phyloP scores from a whole-genome alignment of 208 protist species.

The Phytomonas sp. region DNA sequence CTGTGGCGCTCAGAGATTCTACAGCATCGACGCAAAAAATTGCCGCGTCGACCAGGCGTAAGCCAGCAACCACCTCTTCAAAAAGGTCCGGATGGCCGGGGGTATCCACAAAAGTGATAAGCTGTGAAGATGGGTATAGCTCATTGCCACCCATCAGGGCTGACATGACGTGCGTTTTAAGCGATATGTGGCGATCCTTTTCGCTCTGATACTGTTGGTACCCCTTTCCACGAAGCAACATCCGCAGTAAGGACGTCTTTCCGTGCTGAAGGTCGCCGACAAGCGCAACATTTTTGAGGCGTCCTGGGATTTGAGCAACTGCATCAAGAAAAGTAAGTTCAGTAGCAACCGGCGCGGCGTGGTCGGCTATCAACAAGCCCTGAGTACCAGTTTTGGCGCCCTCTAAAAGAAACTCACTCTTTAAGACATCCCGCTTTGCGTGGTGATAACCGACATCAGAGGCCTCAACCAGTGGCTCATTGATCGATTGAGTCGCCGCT shows the following conservation, averaged over 20 bases:
- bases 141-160: slow-evolving; percentile 29
- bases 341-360: neutral
- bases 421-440: neutral
- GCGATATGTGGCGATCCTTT: slow-evolving; percentile 43
- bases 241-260: slow-evolving; percentile 95
- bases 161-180: slow-evolving; percentile 66
- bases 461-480: slow-evolving; percentile 56
- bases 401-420: neutral
- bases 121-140: slow-evolving; percentile 42
- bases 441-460: slow-evolving; percentile 13
- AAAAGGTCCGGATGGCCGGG: slow-evolving; percentile 97
- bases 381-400: neutral
- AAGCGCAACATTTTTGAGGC: slow-evolving; percentile 93
- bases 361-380: slow-evolving; percentile 2
- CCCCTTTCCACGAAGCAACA: slow-evolving; percentile 28
- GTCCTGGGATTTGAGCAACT: slow-evolving; percentile 26
- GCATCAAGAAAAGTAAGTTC: slow-evolving; percentile 1
- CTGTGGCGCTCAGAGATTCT: slow-evolving; percentile 90
- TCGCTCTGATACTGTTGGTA: slow-evolving; percentile 59
- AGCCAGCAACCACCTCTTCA: slow-evolving; percentile 89
- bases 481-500: slow-evolving; percentile 39
- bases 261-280: slow-evolving; percentile 95
- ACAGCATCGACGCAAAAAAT: slow-evolving; percentile 97
- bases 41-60: slow-evolving; percentile 94
- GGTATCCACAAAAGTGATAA: slow-evolving; percentile 98